Evolutionary conservation across 768 basidiomycete species (phyloP).

Genomic region (Wakefieldia striispora): DNA sequence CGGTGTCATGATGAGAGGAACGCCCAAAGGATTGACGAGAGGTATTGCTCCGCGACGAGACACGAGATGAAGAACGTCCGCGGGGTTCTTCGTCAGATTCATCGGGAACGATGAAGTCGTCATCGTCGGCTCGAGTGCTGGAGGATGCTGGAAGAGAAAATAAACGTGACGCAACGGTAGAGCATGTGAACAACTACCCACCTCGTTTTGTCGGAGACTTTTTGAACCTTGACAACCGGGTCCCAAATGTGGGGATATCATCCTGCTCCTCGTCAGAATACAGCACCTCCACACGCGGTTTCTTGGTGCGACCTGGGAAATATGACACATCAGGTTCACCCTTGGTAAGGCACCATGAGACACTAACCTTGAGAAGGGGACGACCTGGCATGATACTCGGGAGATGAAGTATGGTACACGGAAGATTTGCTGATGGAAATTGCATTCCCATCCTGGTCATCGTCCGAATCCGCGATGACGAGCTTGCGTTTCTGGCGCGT

Average conservation of each 20-base stretch:
- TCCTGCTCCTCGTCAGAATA: constrained; percentile 51
- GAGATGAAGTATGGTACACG: constrained; percentile 28
- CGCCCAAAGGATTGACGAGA: constrained; percentile 35
- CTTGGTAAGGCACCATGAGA: background rate
- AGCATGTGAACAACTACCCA: constrained; percentile 23
- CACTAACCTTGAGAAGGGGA: constrained; percentile 28
- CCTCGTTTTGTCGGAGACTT: constrained; percentile 59
- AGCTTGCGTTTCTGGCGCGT: constrained; percentile 64
- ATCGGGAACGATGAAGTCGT: constrained; percentile 69
- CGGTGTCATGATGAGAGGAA: constrained; percentile 36
- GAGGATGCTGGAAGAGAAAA: constrained; percentile 33
- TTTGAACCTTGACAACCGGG: constrained; percentile 61
- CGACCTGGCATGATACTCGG: constrained; percentile 23
- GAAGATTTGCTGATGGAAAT: constrained; percentile 6
- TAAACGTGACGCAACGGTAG: constrained; percentile 6
- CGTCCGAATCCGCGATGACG: constrained; percentile 67
- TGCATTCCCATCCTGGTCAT: constrained; percentile 39
- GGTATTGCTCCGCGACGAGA: constrained; percentile 40
- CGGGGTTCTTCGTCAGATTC: constrained; percentile 58
- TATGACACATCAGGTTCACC: constrained; percentile 1
- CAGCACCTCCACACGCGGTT: constrained; percentile 52
- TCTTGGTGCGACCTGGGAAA: constrained; percentile 50
- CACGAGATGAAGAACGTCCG: constrained; percentile 49
- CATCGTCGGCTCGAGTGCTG: constrained; percentile 54
- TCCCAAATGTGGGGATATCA: constrained; percentile 48